Conservation (phyloP, 148 eudicot species). For the Oxyria digyna region DNA sequence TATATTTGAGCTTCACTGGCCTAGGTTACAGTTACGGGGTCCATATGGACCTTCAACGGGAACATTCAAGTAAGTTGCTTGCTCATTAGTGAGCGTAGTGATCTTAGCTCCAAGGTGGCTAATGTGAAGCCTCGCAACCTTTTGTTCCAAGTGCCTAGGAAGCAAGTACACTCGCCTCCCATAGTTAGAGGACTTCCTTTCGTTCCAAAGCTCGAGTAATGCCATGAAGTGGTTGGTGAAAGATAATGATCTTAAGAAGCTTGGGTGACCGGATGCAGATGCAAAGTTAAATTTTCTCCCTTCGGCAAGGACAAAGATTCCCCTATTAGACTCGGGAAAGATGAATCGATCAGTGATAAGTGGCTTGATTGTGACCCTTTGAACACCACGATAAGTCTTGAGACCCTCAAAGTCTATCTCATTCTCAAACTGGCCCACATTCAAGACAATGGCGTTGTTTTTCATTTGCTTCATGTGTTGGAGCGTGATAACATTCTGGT, state of each 20-base stretch:
- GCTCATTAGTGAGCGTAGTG: constrained; percentile 68
- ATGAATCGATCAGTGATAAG: constrained; percentile 66
- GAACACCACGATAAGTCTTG: constrained; percentile 65
- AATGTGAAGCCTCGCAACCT: constrained; percentile 83
- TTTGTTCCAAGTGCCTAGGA: constrained; percentile 97
- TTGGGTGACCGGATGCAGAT: constrained; percentile 90
- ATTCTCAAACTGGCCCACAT: constrained; percentile 94
- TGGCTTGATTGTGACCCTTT: constrained; percentile 87
- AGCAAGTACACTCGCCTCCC: constrained; percentile 82
- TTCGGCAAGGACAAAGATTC: constrained; percentile 76
- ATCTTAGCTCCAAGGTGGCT: constrained; percentile 81
- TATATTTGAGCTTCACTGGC: background rate
- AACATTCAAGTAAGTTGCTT: constrained; percentile 71
- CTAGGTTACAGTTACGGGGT: constrained; percentile 17
- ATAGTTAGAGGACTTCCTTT: constrained; percentile 55
- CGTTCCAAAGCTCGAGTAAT: constrained; percentile 91
- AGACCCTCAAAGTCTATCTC: constrained; percentile 86
- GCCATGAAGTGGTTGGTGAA: constrained; percentile 97
- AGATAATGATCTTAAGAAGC: constrained; percentile 92
- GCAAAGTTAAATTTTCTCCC: constrained; percentile 95
- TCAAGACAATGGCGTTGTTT: constrained; percentile 95
- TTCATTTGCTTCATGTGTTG: constrained; percentile 89
- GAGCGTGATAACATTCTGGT: constrained; percentile 89
- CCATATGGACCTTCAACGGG: constrained; percentile 86
- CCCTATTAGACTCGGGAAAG: constrained; percentile 62